Conservation (phyloP, 345 rosid species). For the Erucastrum elatum region DNA sequence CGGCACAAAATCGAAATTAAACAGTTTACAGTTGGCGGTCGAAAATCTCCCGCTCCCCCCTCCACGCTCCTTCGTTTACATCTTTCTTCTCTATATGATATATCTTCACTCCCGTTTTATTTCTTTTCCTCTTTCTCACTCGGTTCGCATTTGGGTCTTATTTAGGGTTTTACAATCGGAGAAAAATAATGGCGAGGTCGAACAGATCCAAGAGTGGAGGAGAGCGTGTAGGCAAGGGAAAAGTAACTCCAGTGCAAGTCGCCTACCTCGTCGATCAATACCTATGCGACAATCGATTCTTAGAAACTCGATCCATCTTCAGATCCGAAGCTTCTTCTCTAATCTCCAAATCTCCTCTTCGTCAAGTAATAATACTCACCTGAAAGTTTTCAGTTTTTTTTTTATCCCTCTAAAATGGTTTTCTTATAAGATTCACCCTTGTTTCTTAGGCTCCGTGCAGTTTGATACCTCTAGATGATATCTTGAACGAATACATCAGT, state of each 20-base stretch:
- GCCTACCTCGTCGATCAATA: constrained; percentile 90
- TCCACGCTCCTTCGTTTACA: background rate
- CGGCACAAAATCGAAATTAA: constrained; percentile 3
- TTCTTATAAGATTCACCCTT: background rate
- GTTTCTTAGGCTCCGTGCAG: constrained; percentile 65
- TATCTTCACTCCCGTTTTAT: background rate
- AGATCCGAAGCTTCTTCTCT: constrained; percentile 80
- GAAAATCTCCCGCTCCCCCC: constrained; percentile 23
- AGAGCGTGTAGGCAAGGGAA: constrained; percentile 60
- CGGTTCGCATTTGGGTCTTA: background rate
- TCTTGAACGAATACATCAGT: constrained; percentile 74
- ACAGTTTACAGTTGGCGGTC: background rate
- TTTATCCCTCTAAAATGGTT: background rate
- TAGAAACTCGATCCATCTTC: constrained; percentile 62
- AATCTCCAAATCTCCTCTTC: constrained; percentile 69
- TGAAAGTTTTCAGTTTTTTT: background rate
- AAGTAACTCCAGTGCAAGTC: constrained; percentile 84
- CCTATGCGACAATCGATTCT: constrained; percentile 69
- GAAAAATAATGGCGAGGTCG: constrained; percentile 57
- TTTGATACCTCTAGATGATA: constrained; percentile 72
- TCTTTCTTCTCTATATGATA: background rate
- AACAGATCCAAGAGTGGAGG: constrained; percentile 46
- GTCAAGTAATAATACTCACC: constrained; percentile 43
- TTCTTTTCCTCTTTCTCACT: too few species aligned
- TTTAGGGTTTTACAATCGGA: background rate